Conservation (phyloP, 2,329 filamentous ascomycete species). For the Neofusicoccum parvum region DNA sequence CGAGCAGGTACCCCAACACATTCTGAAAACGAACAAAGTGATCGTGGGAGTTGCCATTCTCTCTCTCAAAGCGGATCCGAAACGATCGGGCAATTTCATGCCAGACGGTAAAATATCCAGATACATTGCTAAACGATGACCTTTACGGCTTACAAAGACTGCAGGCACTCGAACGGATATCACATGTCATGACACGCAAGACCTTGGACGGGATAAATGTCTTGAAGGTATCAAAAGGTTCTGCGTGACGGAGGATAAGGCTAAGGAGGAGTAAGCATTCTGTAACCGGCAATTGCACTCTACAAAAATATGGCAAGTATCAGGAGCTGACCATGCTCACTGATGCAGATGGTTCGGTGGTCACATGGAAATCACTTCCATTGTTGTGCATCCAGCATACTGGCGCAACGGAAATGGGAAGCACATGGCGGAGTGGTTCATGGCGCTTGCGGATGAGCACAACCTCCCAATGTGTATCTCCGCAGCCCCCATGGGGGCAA, state of each 20-base stretch:
- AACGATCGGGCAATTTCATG: not conserved
- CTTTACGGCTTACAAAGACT: not conserved
- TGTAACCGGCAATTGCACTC: too few relatives aligned
- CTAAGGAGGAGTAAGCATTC: not conserved
- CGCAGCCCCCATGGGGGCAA: not conserved
- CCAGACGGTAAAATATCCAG: not conserved
- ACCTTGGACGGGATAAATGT: not conserved
- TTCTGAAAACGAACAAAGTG: not conserved
- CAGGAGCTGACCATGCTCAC: not conserved
- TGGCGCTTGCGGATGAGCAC: conserved; percentile 11
- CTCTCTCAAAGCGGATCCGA: not conserved
- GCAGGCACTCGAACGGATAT: not conserved
- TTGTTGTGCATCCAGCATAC: not conserved
- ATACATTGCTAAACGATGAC: not conserved
- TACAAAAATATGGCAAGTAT: not conserved
- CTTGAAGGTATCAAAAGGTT: not conserved
- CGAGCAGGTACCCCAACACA: not conserved
- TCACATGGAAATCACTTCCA: not conserved
- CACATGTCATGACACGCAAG: not conserved
- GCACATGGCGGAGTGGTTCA: not conserved
- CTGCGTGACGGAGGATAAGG: not conserved
- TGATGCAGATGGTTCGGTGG: not conserved
- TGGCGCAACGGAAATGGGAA: not conserved
- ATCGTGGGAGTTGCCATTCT: not conserved
- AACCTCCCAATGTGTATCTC: not conserved